Evolutionary conservation across 768 basidiomycete species (phyloP), one percentile per base, ranked within the genome.

Genomic region (Heimioporus sp.): DNA sequence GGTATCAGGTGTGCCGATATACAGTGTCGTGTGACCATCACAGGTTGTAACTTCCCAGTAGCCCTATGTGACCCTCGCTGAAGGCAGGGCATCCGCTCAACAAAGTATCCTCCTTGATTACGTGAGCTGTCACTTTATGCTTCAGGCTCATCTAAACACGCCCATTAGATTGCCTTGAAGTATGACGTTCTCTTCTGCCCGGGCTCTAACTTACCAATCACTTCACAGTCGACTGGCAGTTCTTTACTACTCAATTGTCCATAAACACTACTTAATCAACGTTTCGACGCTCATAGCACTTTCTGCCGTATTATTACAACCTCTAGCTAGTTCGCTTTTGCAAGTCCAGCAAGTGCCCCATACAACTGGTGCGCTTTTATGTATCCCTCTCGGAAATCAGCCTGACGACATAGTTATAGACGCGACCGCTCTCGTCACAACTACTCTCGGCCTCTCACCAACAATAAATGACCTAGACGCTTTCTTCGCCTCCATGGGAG

Each of bases 101-200:
- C 79, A 82, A 55, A 80, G 80, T 47, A 64, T 89, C n/a, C 69
- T 89, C 16, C 62, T 86, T 21, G 81, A 88, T 64, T 88, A 88
- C 65, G 83, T 85, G 57, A 44, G 81, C 54, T 44, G 24, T 35
- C 19, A 13, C 31, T 53, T 15, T 15, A 10, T 46, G 5, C 31
- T 32, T 2, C 12, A 37, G 48, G 35, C 9, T 37, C 17, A 28
- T 19, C 39, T 60, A n/a, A 62, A 43, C 40, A 46, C 43, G 6
- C 2, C 15, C 20, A 21, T 30, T 46, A 81, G 82, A 65, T 78
- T 47, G 67, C 65, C 34, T 61, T 77, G 24, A 79, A 76, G 79
- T 82, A 64, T 28, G 50, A 13, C 42, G 31, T 15, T 46, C 17
- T 10, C 24, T 15, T 52, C 34, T 24, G 21, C 21, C 21, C 24